Percentiles rank a stretch among this genome's conserved stretches.
These are phyloP conservation scores for Phylloporus sp. DNA, from an alignment of 768 basidiomycete species.

Conservation along the genomic window DNA sequence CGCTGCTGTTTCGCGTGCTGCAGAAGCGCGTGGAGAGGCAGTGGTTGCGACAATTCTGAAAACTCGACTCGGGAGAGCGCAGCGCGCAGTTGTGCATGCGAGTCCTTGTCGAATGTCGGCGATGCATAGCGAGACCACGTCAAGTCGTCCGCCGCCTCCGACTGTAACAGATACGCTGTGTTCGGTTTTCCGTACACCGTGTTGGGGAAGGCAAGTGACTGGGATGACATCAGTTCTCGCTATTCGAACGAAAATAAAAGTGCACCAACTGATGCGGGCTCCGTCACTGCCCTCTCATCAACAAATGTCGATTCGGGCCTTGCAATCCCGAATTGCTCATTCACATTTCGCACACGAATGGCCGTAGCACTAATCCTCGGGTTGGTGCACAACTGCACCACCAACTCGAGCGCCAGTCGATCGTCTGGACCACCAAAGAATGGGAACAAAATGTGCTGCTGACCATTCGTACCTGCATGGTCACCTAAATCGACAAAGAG, in stretches of 20 bases:
- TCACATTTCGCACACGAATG: slow-evolving; percentile 48
- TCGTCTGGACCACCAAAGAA: slow-evolving; percentile 97
- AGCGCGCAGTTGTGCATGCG: slow-evolving; percentile 1
- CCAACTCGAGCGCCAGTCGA: slow-evolving; percentile 73
- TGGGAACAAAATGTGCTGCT: slow-evolving; percentile 71
- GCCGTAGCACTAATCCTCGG: slow-evolving; percentile 65
- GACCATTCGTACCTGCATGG: slow-evolving; percentile 23
- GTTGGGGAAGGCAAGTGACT: slow-evolving; percentile 54
- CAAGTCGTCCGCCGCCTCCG: slow-evolving; percentile 78
- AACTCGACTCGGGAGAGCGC: slow-evolving; percentile 69
- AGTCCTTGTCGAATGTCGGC: slow-evolving; percentile 8
- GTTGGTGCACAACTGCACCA: slow-evolving; percentile 72
- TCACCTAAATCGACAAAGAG: slow-evolving; percentile 75
- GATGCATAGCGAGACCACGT: slow-evolving; percentile 63
- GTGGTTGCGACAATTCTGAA: slow-evolving; percentile 40
- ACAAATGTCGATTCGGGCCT: slow-evolving; percentile 52
- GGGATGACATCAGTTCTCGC: neutral
- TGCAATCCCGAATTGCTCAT: slow-evolving; percentile 43
- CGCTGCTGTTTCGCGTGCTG: slow-evolving; percentile 34
- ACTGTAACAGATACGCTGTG: slow-evolving; percentile 64
- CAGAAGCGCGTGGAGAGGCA: slow-evolving; percentile 54
- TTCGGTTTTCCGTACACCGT: slow-evolving; percentile 65
- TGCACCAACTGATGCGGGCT: slow-evolving; percentile 11
- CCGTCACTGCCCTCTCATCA: slow-evolving; percentile 43
- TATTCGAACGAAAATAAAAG: neutral